phyloP scores from a whole-genome alignment of 352 stramenopile species.

The Phytophthora hybrid region DNA sequence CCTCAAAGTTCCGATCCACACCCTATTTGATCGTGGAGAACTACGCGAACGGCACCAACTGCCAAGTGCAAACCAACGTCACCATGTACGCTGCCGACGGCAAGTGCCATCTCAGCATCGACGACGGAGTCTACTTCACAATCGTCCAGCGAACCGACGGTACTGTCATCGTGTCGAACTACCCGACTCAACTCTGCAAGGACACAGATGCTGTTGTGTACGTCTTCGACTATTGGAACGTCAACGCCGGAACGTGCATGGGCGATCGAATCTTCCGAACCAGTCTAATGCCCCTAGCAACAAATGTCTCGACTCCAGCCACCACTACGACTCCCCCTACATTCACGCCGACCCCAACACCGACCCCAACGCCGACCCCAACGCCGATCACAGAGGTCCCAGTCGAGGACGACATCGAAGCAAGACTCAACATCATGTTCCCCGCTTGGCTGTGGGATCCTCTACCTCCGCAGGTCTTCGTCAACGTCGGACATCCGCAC shows the following conservation, averaged over 20 bases:
- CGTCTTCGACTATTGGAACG: slow-evolving; percentile 13
- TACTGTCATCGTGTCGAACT: background rate
- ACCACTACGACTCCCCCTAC: background rate
- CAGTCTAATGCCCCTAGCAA: slow-evolving; percentile 6
- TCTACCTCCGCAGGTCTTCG: slow-evolving; percentile 11
- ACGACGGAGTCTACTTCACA: background rate
- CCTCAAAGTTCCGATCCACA: background rate
- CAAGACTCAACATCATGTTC: slow-evolving; percentile 21
- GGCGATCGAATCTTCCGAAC: slow-evolving; percentile 5
- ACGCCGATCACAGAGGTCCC: background rate
- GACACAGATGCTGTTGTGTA: slow-evolving; percentile 4
- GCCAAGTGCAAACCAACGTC: background rate
- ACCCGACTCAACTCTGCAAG: slow-evolving; percentile 15
- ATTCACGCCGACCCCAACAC: background rate
- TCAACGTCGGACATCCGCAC: slow-evolving; percentile 2
- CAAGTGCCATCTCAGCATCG: slow-evolving; percentile 1
- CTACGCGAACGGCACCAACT: background rate
- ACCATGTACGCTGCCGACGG: slow-evolving; percentile 17
- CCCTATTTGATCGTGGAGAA: slow-evolving; percentile 17
- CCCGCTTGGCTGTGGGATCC: slow-evolving; percentile 28
- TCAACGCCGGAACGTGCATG: slow-evolving; percentile 18
- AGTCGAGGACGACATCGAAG: slow-evolving; percentile 14
- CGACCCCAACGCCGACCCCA: background rate
- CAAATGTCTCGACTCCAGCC: background rate
- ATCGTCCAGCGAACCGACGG: background rate